Percentiles rank a stretch among this genome's conserved stretches.
These are phyloP conservation scores for Plasmopara muralis DNA, from an alignment of 352 stramenopile species.

Conservation along the genomic window DNA sequence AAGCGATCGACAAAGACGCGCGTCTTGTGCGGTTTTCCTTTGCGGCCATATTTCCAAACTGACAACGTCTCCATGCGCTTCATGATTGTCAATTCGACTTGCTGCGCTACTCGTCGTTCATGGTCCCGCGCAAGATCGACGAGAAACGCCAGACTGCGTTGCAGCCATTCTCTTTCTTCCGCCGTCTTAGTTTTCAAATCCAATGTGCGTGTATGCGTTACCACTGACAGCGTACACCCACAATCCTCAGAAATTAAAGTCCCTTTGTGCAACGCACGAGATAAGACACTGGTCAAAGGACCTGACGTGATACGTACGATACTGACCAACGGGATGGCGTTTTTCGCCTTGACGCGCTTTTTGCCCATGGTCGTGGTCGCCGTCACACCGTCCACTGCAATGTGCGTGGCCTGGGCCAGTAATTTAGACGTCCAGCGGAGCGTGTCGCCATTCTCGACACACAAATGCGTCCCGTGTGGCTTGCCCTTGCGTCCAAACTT, in stretches of 20 bases:
- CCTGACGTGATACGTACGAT: slow-evolving; percentile 52
- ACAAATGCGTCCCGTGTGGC: slow-evolving; percentile 60
- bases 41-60: slow-evolving; percentile 76
- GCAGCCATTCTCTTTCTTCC: slow-evolving; percentile 70
- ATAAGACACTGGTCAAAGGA: slow-evolving; percentile 55
- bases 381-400: slow-evolving; percentile 22
- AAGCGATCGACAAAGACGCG: slow-evolving; percentile 74
- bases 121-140: slow-evolving; percentile 67
- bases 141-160: slow-evolving; percentile 65
- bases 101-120: slow-evolving; percentile 61
- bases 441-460: slow-evolving; percentile 73
- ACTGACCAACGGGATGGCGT: slow-evolving; percentile 50
- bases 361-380: slow-evolving; percentile 37
- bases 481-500: slow-evolving; percentile 81
- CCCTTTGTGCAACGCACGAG: slow-evolving; percentile 61
- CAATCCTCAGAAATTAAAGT: slow-evolving; percentile 46
- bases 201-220: slow-evolving; percentile 65
- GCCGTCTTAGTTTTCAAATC: slow-evolving; percentile 66
- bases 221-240: slow-evolving; percentile 71
- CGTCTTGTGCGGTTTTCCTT: slow-evolving; percentile 77
- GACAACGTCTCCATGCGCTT: slow-evolving; percentile 65
- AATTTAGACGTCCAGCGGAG: slow-evolving; percentile 79
- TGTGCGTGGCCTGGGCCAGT: slow-evolving; percentile 30
- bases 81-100: slow-evolving; percentile 82
- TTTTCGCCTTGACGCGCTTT: slow-evolving; percentile 47